A percentile compares a stretch with the other conserved stretches of the same genome.
phyloP scores from a whole-genome alignment of 768 basidiomycete species.

The Neoboletus magnificus region DNA sequence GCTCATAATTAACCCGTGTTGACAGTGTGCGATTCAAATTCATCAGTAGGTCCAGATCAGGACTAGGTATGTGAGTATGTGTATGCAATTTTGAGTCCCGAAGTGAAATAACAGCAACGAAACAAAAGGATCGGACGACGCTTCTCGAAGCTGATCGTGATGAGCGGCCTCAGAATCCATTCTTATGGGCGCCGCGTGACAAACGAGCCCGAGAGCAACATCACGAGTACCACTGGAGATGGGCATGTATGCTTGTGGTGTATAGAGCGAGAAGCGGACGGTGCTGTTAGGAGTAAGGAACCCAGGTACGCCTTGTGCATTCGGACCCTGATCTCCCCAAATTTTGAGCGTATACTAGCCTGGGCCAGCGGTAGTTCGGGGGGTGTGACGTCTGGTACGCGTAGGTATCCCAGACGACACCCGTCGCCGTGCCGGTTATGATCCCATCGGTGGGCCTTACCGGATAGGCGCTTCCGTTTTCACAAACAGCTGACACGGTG shows the following conservation, averaged over 20 bases:
- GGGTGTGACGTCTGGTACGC: constrained; percentile 47
- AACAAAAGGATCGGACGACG: neutral
- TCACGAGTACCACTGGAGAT: constrained; percentile 37
- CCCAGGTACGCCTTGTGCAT: constrained; percentile 45
- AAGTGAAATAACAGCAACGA: neutral
- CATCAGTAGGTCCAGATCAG: neutral
- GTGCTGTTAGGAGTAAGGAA: constrained; percentile 49
- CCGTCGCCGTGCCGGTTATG: constrained; percentile 48
- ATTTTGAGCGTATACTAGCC: constrained; percentile 59
- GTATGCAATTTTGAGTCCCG: neutral
- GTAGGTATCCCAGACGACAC: constrained; percentile 57
- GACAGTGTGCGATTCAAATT: neutral
- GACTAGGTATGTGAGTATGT: neutral
- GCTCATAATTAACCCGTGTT: neutral
- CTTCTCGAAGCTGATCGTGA: neutral
- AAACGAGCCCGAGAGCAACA: constrained; percentile 15
- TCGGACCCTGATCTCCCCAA: constrained; percentile 55
- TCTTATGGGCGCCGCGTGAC: constrained; percentile 6
- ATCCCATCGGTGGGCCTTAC: constrained; percentile 54
- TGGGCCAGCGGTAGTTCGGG: constrained; percentile 50
- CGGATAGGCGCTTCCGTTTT: constrained; percentile 65
- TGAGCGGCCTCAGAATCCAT: neutral
- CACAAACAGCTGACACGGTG: constrained; percentile 59
- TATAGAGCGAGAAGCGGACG: constrained; percentile 57
- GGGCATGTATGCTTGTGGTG: constrained; percentile 48